phyloP scores from a whole-genome alignment of 805 yeast species.

The Yarrowia sp. region DNA sequence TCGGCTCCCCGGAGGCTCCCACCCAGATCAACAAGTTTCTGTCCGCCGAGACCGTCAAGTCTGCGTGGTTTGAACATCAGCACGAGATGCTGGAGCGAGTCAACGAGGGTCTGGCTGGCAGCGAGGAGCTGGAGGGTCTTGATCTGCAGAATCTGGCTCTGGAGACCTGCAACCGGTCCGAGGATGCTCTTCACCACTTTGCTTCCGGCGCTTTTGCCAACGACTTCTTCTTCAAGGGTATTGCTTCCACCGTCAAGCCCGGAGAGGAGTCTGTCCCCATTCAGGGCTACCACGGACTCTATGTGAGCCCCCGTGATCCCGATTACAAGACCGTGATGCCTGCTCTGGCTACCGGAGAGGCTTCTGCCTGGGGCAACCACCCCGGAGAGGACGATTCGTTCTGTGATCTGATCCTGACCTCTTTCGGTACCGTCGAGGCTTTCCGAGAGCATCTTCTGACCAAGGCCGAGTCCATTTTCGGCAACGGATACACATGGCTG shows the following conservation, averaged over 20 bases:
- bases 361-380: conserved; percentile 20
- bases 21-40: conserved; percentile 63
- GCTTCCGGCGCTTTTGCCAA: conserved; percentile 93
- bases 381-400: conserved; percentile 40
- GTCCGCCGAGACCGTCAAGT: conserved; percentile 67
- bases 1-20: conserved; percentile 27
- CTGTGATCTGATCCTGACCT: conserved; percentile 45
- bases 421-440: conserved; percentile 81
- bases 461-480: conserved; percentile 78
- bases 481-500: conserved; percentile 95
- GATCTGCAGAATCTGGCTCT: conserved; percentile 42
- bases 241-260: conserved; percentile 45
- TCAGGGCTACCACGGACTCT: conserved; percentile 21
- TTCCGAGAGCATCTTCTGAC: conserved; percentile 76
- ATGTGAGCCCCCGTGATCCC: conserved; percentile 53
- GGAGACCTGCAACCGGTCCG: conserved; percentile 41
- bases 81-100: conserved; percentile 52
- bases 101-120: conserved; percentile 44
- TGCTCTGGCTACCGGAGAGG: conserved; percentile 14
- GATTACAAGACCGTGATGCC: conserved; percentile 17
- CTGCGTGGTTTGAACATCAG: conserved; percentile 86
- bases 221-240: conserved; percentile 70
- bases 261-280: conserved; percentile 44
- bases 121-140: conserved; percentile 40
- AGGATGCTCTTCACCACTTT: conserved; percentile 48